Evolutionary conservation across 192 early-diverging fungal genomes (phyloP).

Genomic region (Entomortierella lignicola): DNA sequence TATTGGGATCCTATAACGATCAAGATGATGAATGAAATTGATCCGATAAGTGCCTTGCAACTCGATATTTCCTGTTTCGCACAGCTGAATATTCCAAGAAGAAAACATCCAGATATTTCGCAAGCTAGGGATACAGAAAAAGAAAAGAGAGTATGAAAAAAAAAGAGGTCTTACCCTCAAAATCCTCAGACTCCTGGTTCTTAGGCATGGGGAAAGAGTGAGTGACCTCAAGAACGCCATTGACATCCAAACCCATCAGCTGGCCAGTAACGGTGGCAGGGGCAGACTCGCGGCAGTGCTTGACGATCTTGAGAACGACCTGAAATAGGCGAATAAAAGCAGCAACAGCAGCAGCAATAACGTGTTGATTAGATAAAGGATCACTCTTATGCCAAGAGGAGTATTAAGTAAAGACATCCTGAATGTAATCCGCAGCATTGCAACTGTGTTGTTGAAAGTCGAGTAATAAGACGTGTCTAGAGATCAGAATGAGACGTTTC

Average conservation of each 20-base stretch:
- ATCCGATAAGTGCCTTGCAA: not conserved
- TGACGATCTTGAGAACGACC: conserved; percentile 96
- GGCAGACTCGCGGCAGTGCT: conserved; percentile 91
- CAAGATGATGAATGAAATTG: too few species aligned
- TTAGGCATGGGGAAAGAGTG: conserved; percentile 89
- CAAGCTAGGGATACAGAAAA: too few species aligned
- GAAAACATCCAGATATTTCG: not conserved
- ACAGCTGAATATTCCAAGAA: not conserved
- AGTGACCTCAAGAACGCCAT: conserved; percentile 92
- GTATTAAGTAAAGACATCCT: not conserved
- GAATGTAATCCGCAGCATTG: not conserved
- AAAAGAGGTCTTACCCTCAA: conserved; percentile 30
- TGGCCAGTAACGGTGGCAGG: conserved; percentile 88
- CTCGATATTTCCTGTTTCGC: not conserved
- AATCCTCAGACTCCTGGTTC: conserved; percentile 55
- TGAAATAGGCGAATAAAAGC: conserved; percentile 11
- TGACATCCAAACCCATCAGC: conserved; percentile 93
- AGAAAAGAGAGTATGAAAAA: not conserved
- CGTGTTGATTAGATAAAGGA: conserved; percentile 1
- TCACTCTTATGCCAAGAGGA: too few species aligned
- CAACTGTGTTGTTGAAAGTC: not conserved
- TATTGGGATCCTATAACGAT: conserved; percentile 73
- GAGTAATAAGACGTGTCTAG: not conserved
- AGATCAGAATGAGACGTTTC: too few species aligned
- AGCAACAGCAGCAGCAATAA: not conserved